Conservation (phyloP, 1,284 basidiomycete species). For the Apiotrichum veenhuisii region DNA sequence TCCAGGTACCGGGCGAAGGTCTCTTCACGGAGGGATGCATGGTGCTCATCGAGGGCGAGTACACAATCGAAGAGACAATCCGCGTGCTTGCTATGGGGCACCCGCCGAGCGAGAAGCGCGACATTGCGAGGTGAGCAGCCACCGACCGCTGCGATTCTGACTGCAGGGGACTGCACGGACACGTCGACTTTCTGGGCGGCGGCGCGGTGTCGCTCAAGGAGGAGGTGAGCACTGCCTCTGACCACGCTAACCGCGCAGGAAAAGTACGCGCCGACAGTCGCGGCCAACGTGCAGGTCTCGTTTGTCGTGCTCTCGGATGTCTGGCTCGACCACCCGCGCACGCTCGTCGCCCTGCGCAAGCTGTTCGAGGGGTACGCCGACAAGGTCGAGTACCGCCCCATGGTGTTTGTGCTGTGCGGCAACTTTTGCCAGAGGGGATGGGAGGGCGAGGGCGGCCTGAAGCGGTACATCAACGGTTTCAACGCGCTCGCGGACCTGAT, state of each 20-base stretch:
- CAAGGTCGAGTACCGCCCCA: slow-evolving; percentile 72
- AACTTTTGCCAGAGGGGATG: slow-evolving; percentile 86
- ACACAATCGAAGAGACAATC: slow-evolving; percentile 84
- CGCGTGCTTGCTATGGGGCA: slow-evolving; percentile 92
- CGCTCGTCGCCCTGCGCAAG: slow-evolving; percentile 70
- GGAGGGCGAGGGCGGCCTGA: slow-evolving; percentile 71
- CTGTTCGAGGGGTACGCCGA: slow-evolving; percentile 91
- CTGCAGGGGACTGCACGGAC: slow-evolving; percentile 77
- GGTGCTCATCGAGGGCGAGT: slow-evolving; percentile 93
- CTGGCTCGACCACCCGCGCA: slow-evolving; percentile 74
- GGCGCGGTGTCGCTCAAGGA: slow-evolving; percentile 88
- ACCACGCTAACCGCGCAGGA: slow-evolving; percentile 26
- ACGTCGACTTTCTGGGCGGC: slow-evolving; percentile 90
- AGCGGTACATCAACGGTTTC: slow-evolving; percentile 83
- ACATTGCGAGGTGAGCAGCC: slow-evolving; percentile 64
- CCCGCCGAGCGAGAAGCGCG: slow-evolving; percentile 87
- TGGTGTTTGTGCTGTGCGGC: slow-evolving; percentile 86
- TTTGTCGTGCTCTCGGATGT: slow-evolving; percentile 91
- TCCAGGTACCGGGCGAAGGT: slow-evolving; percentile 87
- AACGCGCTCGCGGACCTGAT: slow-evolving; percentile 81
- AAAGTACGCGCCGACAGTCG: slow-evolving; percentile 44
- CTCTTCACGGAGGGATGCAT: slow-evolving; percentile 95
- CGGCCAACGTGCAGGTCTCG: slow-evolving; percentile 59
- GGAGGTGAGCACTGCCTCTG: slow-evolving; percentile 60
- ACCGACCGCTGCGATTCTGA: neutral